Evolutionary conservation across 148 eudicot genomes (phyloP).

Genomic region (Silene latifolia): DNA sequence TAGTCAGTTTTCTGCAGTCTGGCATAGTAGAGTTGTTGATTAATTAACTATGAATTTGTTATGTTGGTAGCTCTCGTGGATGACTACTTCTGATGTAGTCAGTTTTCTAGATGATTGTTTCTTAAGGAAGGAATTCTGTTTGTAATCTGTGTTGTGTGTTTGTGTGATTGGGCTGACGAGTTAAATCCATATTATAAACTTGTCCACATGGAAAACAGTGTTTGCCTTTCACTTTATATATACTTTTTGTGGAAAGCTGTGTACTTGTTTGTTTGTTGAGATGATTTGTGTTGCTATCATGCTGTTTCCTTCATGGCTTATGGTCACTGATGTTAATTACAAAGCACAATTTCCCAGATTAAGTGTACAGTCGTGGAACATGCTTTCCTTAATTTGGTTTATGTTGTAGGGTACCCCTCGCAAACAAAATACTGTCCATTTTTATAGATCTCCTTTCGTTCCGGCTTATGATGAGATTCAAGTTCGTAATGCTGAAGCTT

Average conservation of each 20-base stretch:
- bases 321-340: neutral
- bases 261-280: neutral
- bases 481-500: slow-evolving; percentile 34
- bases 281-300: neutral
- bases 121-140: neutral
- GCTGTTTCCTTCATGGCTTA: neutral
- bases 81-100: too few species aligned
- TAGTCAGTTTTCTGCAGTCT: too few species aligned
- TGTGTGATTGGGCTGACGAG: neutral
- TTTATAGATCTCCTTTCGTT: slow-evolving; percentile 28
- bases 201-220: neutral
- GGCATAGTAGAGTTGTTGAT: too few species aligned
- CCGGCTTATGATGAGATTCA: slow-evolving; percentile 37
- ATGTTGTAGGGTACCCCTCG: slow-evolving; percentile 46
- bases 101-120: too few species aligned
- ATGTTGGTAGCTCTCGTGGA: too few species aligned
- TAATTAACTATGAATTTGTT: too few species aligned
- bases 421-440: slow-evolving; percentile 41
- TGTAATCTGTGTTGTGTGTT: neutral
- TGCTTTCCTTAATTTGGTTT: neutral
- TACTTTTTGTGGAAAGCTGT: neutral
- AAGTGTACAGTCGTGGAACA: neutral
- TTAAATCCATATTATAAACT: neutral
- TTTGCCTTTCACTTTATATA: neutral
- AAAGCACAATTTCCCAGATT: neutral